Evolutionary conservation across 768 basidiomycete species (phyloP), one percentile per base, ranked within the genome.

Genomic region (Neoboletus subvelutipes): DNA sequence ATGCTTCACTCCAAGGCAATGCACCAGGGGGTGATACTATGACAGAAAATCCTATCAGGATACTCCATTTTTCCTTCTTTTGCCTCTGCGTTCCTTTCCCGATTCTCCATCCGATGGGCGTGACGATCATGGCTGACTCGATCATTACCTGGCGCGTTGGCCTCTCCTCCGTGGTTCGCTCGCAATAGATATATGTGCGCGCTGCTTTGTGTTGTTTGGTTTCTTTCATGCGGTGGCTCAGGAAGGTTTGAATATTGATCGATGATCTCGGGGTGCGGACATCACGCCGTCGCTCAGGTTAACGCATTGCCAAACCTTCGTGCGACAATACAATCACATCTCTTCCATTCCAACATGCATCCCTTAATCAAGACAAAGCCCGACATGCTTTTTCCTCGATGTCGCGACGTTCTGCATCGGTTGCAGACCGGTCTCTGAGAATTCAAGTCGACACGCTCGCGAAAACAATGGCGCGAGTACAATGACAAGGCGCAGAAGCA

Each of bases 61-160:
- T 41, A 40, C 41, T 41, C 54, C 31, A 22, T 4, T 2, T 39
- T n/a, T 36, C 29, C 28, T 36, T 34, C 20, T 43, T 42, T 39
- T 31, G 18, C 8, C 37, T 22, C 7, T 36, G 13, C 24, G 28
- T 61, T 64, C 63, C 29, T 29, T 47, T 36, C 37, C 41, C 28
- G 59, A 57, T 67, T 55, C 63, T 45, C 56, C 45, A 28, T 9
- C 36, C 40, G 55, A 48, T 56, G 52, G 31, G 47, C 53, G 24
- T 39, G 48, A 45, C 28, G 33, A 53, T 50, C 42, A 31, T 20
- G 9, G 33, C 13, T 13, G 31, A 48, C 9, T 45, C 24, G 18
- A 18, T 13, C 1, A 47, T 39, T 43, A 17, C 41, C 47, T 29
- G n/a, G 28, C 10, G 8, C 15, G 15, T 33, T n/a, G 12, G 39